Percentiles rank a stretch among this genome's conserved stretches.
These are phyloP conservation scores for Peniophora sp. DNA, from an alignment of 1,284 basidiomycete species.

Conservation along the genomic window DNA sequence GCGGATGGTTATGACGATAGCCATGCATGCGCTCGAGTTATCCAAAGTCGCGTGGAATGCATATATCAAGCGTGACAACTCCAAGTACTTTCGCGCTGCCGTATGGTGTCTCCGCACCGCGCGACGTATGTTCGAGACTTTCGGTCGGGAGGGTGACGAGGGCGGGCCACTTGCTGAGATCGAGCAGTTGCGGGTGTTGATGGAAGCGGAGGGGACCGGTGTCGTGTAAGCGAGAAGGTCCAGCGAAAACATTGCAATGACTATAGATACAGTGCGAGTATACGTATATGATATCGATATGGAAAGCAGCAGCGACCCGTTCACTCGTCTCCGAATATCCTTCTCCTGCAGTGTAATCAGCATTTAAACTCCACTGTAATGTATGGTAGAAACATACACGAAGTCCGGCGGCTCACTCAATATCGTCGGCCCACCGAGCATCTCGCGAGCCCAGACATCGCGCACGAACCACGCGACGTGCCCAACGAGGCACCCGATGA, in stretches of 20 bases:
- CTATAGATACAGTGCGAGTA: not conserved
- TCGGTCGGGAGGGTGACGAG: slow-evolving; percentile 54
- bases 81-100: slow-evolving; percentile 13
- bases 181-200: slow-evolving; percentile 27
- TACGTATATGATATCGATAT: not conserved
- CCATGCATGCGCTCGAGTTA: slow-evolving; percentile 66
- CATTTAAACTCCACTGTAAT: slow-evolving; percentile 2
- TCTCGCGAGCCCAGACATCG: slow-evolving; percentile 93
- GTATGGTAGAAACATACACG: slow-evolving; percentile 52
- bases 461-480: slow-evolving; percentile 91
- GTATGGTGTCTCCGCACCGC: slow-evolving; percentile 34
- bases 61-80: slow-evolving; percentile 15
- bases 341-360: slow-evolving; percentile 35
- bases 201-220: slow-evolving; percentile 5
- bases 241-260: not conserved
- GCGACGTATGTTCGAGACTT: slow-evolving; percentile 30
- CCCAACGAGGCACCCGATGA: slow-evolving; percentile 84
- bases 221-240: not conserved
- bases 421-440: slow-evolving; percentile 68
- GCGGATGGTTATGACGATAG: slow-evolving; percentile 31
- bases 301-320: not conserved
- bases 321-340: slow-evolving; percentile 52
- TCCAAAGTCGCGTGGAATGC: slow-evolving; percentile 71
- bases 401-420: slow-evolving; percentile 73
- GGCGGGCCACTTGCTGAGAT: slow-evolving; percentile 52